Evolutionary conservation across 139 green algal genomes (phyloP).

Genomic region (Micromonas pusilla): DNA sequence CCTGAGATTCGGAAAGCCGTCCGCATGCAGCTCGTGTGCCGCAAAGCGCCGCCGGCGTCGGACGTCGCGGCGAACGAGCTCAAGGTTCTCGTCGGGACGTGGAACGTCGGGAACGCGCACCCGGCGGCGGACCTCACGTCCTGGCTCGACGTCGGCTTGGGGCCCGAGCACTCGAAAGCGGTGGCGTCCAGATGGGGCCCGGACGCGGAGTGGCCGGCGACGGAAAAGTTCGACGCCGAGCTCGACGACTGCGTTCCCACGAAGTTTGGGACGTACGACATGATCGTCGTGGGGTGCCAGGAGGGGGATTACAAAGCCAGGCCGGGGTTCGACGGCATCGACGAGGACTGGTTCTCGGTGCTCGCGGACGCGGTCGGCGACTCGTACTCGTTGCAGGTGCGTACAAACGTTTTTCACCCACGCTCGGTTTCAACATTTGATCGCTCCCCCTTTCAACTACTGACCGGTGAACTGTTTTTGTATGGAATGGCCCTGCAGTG

Average conservation of each 20-base stretch:
- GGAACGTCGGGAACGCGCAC: background rate
- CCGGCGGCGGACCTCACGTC: background rate
- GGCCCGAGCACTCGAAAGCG: too few relatives aligned
- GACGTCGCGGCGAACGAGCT: background rate
- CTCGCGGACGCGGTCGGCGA: background rate
- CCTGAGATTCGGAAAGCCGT: too few relatives aligned
- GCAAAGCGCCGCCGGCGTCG: background rate
- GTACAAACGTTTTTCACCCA: too few relatives aligned
- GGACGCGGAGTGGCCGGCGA: too few relatives aligned
- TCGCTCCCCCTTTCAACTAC: too few relatives aligned
- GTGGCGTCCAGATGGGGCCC: too few relatives aligned
- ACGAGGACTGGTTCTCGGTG: conserved; percentile 12
- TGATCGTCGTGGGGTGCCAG: conserved; percentile 28
- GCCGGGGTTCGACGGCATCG: background rate
- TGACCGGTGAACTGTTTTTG: too few relatives aligned
- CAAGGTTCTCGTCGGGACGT: background rate
- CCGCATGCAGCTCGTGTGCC: background rate
- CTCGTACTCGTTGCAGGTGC: conserved; percentile 10
- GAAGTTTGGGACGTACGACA: conserved; percentile 7
- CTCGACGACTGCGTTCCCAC: background rate
- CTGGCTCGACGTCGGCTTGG: background rate
- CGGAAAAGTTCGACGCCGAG: too few relatives aligned
- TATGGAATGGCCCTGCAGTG: too few relatives aligned
- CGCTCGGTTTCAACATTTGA: too few relatives aligned
- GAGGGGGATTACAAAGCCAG: conserved; percentile 13